Base-by-base conservation (phyloP, 768 basidiomycete genomes). In the Termitomyces sp. region DNA sequence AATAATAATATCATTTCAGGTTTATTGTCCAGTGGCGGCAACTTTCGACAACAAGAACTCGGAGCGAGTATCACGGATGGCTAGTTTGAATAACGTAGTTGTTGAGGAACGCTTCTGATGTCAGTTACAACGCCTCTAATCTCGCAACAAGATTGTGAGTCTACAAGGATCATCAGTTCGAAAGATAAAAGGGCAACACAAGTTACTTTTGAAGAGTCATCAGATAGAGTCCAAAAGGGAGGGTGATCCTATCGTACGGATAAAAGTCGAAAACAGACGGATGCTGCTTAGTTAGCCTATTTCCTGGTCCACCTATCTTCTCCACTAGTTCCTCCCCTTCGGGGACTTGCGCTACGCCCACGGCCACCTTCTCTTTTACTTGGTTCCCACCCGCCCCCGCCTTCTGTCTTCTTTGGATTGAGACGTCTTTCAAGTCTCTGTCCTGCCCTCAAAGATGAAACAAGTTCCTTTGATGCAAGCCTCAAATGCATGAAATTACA, bases 401-500 rank as follows among this genome's bases (percentile, higher is more conserved):
- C 80, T 36, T 82, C 83, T 10, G 71, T 76, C 67, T 86, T 87
- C 13, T 75, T 66, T 7, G 91, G 91, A 66, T 94, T 81, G 49
- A 91, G 68, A 59, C 88, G 85, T 55, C 93, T 80, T 65, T 95
- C 93, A 36, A 97, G 65, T 44, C 90, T 82, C 70, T 98, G 95
- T 14, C 93, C 92, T 47, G 84, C 86, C 18, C 86, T 83, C 56
- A 98, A 76, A 8, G 88, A 85, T 47, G 82, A 83, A 2, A 93
- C 89, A 13, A 97, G 82, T 12, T 92, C 86, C 69, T 89, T 86
- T 33, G 93, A 91, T 5, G 95, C 91, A 23, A 93, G 81, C 14
- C 93, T 87, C 36, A 98, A 79, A 76, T 98, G 95, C 93, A 98
- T 97, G 70, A 99, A 99, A 73, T 99, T 98, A 75, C 96, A 98